phyloP scores from a whole-genome alignment of 2,329 filamentous ascomycete species.

The Neonectria magnoliae region DNA sequence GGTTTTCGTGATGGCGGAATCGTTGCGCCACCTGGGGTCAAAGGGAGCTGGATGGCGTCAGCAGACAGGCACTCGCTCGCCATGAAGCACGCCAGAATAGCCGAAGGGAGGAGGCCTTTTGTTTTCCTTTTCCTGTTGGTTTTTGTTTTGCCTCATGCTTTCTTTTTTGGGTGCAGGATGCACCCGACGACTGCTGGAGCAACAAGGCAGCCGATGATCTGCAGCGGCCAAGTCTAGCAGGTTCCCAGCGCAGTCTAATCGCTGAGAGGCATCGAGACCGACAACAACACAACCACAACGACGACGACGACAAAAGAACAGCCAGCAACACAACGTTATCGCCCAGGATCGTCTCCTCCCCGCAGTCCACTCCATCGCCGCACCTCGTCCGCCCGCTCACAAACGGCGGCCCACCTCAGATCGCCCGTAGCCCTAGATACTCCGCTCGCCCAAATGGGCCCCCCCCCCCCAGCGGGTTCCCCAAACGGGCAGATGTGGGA shows the following conservation, averaged over 20 bases:
- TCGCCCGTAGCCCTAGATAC: conserved; percentile 9
- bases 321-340: conserved; percentile 14
- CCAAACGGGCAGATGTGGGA: conserved; percentile 20
- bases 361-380: neutral
- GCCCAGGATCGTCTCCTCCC: neutral
- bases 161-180: neutral
- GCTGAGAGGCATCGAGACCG: neutral
- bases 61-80: conserved; percentile 30
- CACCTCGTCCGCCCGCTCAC: neutral
- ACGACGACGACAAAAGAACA: neutral
- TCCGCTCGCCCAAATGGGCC: conserved; percentile 9
- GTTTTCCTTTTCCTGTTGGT: neutral
- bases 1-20: conserved; percentile 33
- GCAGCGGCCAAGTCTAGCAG: neutral
- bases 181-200: neutral
- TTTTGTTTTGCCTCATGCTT: neutral
- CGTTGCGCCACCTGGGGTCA: conserved; percentile 19
- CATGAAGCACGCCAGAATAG: conserved; percentile 24
- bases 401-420: conserved; percentile 17
- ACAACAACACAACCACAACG: conserved; percentile 1
- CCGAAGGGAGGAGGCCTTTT: neutral
- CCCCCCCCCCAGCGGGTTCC: conserved; percentile 21
- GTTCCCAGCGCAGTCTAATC: neutral
- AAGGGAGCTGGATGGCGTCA: conserved; percentile 34
- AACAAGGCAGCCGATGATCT: conserved; percentile 1